A percentile compares a stretch with the other conserved stretches of the same genome.
Evolutionary conservation across 2,329 filamentous ascomycete genomes (phyloP).

Genomic region (Fusarium solani-melongenae): DNA sequence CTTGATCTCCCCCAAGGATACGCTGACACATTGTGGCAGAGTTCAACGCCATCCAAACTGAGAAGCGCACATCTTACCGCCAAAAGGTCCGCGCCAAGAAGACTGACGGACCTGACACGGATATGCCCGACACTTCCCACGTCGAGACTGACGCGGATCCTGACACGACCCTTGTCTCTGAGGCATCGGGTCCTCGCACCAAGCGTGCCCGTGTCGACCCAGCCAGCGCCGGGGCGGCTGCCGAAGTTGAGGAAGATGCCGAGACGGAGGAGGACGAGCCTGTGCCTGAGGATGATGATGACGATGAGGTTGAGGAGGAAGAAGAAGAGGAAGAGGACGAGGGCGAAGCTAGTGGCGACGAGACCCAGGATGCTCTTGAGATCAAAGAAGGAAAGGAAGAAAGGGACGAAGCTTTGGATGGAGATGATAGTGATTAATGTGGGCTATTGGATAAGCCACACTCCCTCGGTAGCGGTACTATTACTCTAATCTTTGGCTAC

Average conservation of each 20-base stretch:
- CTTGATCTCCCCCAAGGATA: background rate
- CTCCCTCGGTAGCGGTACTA: background rate
- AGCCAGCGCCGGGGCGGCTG: conserved; percentile 47
- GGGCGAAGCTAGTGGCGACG: conserved; percentile 62
- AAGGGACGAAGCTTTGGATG: conserved; percentile 72
- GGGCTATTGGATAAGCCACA: background rate
- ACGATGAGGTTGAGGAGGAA: conserved; percentile 61
- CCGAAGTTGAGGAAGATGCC: conserved; percentile 51
- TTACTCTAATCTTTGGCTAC: background rate
- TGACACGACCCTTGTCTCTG: conserved; percentile 46
- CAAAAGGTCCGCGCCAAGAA: conserved; percentile 77
- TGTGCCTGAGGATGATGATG: conserved; percentile 58
- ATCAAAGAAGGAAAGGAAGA: conserved; percentile 60
- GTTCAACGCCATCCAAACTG: conserved; percentile 78
- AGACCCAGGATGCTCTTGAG: conserved; percentile 64
- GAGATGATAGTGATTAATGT: conserved; percentile 67
- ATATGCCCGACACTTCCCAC: conserved; percentile 50
- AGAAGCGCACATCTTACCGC: conserved; percentile 79
- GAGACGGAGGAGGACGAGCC: conserved; percentile 56
- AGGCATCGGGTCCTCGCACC: conserved; percentile 50
- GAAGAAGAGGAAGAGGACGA: conserved; percentile 57
- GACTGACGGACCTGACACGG: conserved; percentile 48
- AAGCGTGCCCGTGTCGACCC: conserved; percentile 62
- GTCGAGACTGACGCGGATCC: conserved; percentile 47
- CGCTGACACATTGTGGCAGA: conserved; percentile 55